Conservation (phyloP, 1,139 yeast species). For the Geotrichum siamense region DNA sequence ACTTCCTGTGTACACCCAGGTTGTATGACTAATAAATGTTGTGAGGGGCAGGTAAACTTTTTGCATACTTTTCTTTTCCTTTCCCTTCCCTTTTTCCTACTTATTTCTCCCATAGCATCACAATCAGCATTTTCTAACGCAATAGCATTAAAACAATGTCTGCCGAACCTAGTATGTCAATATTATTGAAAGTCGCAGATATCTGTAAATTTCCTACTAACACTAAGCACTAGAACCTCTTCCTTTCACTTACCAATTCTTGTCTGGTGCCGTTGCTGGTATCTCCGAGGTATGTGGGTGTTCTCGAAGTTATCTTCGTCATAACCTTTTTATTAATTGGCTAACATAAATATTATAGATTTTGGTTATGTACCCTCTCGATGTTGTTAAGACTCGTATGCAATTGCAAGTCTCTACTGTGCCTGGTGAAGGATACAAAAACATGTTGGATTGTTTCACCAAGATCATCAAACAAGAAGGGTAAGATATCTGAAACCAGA, state of each 20-base stretch:
- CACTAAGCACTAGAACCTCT: conserved; percentile 42
- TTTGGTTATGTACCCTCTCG: conserved; percentile 94
- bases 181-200: neutral
- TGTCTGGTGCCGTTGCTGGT: conserved; percentile 96
- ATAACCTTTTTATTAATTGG: neutral
- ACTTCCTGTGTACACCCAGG: too few species aligned
- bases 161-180: neutral
- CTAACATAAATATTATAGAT: conserved; percentile 37
- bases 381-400: conserved; percentile 95
- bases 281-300: conserved; percentile 57
- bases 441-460: conserved; percentile 74
- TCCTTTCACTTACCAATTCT: conserved; percentile 86
- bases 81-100: neutral
- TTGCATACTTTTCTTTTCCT: neutral
- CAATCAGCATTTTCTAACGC: too few species aligned
- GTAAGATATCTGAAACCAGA: conserved; percentile 10
- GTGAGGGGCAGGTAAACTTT: too few species aligned
- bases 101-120: neutral
- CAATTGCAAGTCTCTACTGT: conserved; percentile 62
- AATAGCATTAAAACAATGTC: too few species aligned
- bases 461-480: conserved; percentile 88
- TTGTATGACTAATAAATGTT: too few species aligned
- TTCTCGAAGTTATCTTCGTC: neutral
- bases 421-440: conserved; percentile 59
- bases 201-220: neutral